Percentiles rank a stretch among this genome's conserved stretches.
Evolutionary conservation across 495 filamentous ascomycete species (phyloP).

Genomic region (Talaromyces proteolyticus): DNA sequence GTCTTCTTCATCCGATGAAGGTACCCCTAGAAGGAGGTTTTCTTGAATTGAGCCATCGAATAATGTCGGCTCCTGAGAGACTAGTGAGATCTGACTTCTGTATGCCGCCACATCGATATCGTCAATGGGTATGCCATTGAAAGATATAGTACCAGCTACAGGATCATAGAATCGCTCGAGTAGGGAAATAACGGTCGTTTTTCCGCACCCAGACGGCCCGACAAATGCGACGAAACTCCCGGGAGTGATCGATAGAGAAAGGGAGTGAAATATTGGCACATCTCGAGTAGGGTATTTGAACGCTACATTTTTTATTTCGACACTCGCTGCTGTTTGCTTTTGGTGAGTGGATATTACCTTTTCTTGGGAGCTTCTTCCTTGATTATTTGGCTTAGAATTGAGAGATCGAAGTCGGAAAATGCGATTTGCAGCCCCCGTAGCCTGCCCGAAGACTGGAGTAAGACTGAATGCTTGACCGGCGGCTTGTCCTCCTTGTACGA

Average conservation of each 20-base stretch:
- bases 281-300: constrained; percentile 56
- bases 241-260: constrained; percentile 43
- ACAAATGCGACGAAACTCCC: constrained; percentile 67
- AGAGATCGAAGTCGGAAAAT: constrained; percentile 30
- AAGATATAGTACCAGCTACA: constrained; percentile 42
- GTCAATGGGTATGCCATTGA: constrained; percentile 44
- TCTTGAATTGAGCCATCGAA: constrained; percentile 58
- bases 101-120: constrained; percentile 36
- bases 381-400: not conserved
- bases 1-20: not conserved
- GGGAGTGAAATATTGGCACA: constrained; percentile 40
- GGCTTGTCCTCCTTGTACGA: constrained; percentile 51
- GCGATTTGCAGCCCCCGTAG: constrained; percentile 47
- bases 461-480: constrained; percentile 49
- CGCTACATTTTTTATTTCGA: constrained; percentile 43
- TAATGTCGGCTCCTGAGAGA: constrained; percentile 58
- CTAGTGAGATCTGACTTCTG: constrained; percentile 49
- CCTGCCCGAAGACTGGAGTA: constrained; percentile 48
- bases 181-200: constrained; percentile 60
- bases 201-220: constrained; percentile 67
- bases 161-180: constrained; percentile 61
- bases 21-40: constrained; percentile 48
- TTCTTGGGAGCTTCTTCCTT: not conserved
- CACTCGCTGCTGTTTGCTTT: constrained; percentile 1
- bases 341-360: not conserved